Percentiles rank a stretch among this genome's conserved stretches.
phyloP scores from a whole-genome alignment of 2,329 filamentous ascomycete species.

The Verticillium nubilum region DNA sequence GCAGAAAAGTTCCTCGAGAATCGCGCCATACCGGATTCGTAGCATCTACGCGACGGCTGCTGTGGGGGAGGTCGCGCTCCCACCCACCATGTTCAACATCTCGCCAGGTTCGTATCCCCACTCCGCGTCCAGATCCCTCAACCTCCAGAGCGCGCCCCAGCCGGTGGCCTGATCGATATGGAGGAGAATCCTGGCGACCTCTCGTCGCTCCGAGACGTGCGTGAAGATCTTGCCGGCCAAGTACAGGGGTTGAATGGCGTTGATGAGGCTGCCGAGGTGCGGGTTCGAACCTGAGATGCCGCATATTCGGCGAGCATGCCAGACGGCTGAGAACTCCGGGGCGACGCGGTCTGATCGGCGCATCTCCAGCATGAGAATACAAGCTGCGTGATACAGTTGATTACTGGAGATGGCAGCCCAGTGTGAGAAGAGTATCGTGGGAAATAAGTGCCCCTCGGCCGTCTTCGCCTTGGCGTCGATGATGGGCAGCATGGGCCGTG shows the following conservation, averaged over 20 bases:
- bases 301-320: slow-evolving; percentile 44
- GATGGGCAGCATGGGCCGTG: slow-evolving; percentile 28
- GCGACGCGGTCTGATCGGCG: slow-evolving; percentile 23
- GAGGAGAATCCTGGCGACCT: slow-evolving; percentile 30
- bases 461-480: slow-evolving; percentile 14
- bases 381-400: slow-evolving; percentile 46
- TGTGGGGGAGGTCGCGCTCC: not conserved
- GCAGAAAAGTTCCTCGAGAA: not conserved
- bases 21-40: not conserved
- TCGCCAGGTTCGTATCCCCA: slow-evolving; percentile 21
- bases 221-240: slow-evolving; percentile 43
- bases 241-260: slow-evolving; percentile 47
- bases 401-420: slow-evolving; percentile 47
- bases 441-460: slow-evolving; percentile 30
- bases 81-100: not conserved
- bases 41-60: not conserved
- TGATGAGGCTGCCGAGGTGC: slow-evolving; percentile 43
- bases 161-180: slow-evolving; percentile 41
- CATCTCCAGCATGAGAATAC: slow-evolving; percentile 40
- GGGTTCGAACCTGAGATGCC: slow-evolving; percentile 46
- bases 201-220: slow-evolving; percentile 29
- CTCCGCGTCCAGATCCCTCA: slow-evolving; percentile 36
- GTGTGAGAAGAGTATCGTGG: slow-evolving; percentile 40
- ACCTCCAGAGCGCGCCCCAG: slow-evolving; percentile 44
- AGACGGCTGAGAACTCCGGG: slow-evolving; percentile 24